Base-by-base conservation (phyloP, 331 rosid genomes). In the Ulmus americana region DNA sequence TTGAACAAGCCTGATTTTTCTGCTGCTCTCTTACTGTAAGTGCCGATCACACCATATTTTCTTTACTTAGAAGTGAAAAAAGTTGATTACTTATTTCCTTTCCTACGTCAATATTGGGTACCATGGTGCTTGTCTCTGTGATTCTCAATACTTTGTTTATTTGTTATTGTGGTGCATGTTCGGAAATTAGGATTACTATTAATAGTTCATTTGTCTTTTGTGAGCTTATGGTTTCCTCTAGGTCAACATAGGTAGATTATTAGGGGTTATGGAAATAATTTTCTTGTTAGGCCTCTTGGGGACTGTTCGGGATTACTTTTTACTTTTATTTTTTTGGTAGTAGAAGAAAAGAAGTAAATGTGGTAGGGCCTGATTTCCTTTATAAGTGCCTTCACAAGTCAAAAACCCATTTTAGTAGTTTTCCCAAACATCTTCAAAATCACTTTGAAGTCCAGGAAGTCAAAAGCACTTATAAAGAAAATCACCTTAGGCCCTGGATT, bases 1-100 rank as follows among this genome's bases (percentile, higher is more conserved):
- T 84, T 78, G 82, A 91, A 88, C 63, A 83, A 81, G 76, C 86
- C 87, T 13, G 97, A 91, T 79, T 86, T 72, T 68, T 86, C 95
- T 67, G 90, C 88, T 0, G 79, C 86, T 12, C 78, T 91, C 66
- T 60, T 91, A 63, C 72, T 88, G 97, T 91, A 80, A 83, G 97
- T 86, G 8, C 39, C 62, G 39, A 45, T 60, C n/a, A 20, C 66
- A 55, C 65, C 69, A 10, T 42, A 45, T 38, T 70, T 75, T 20
- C 22, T 1, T 7, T 50, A 28, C 4, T 35, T 46, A 41, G 38
- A 13, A 70, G 59, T n/a, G 4, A 63, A 55, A 58, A 57, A 41
- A 60, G 16, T 12, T 9, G 48, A 18, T 12, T 44, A 16, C 51
- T 63, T 71, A 47, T 39, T 18, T 38, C 8, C 20, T 43, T 40